phyloP scores from a whole-genome alignment of 257 asterid genomes.

The Nicotiana knightiana region DNA sequence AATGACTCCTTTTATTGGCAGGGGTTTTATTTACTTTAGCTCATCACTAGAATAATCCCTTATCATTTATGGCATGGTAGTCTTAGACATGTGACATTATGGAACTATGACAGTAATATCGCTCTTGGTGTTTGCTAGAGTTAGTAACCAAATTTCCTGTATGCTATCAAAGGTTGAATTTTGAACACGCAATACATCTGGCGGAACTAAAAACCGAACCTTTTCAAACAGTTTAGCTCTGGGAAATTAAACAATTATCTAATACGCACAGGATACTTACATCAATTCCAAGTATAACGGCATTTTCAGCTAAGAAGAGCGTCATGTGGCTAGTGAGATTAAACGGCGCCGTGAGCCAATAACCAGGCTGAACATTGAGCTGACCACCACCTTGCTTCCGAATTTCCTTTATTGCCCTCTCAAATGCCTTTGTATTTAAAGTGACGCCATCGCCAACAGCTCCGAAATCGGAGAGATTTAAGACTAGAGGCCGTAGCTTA shows the following conservation, averaged over 20 bases:
- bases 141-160: not conserved
- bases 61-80: not conserved
- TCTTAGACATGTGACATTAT: not conserved
- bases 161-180: not conserved
- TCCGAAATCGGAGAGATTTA: conserved; percentile 72
- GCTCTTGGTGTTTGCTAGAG: not conserved
- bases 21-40: not conserved
- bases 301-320: conserved; percentile 60
- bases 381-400: conserved; percentile 76
- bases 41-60: not conserved
- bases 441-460: conserved; percentile 85
- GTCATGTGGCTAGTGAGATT: conserved; percentile 89
- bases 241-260: not conserved
- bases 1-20: not conserved
- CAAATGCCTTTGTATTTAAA: conserved; percentile 61
- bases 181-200: not conserved
- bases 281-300: conserved; percentile 76
- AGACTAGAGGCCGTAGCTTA: conserved; percentile 51
- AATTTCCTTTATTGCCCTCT: conserved; percentile 65
- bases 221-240: not conserved
- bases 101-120: not conserved
- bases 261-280: conserved; percentile 31
- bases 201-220: not conserved
- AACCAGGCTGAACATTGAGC: conserved; percentile 72
- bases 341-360: conserved; percentile 91